Conservation (phyloP, 768 basidiomycete genomes). For the Fistulinella prunicolor region DNA sequence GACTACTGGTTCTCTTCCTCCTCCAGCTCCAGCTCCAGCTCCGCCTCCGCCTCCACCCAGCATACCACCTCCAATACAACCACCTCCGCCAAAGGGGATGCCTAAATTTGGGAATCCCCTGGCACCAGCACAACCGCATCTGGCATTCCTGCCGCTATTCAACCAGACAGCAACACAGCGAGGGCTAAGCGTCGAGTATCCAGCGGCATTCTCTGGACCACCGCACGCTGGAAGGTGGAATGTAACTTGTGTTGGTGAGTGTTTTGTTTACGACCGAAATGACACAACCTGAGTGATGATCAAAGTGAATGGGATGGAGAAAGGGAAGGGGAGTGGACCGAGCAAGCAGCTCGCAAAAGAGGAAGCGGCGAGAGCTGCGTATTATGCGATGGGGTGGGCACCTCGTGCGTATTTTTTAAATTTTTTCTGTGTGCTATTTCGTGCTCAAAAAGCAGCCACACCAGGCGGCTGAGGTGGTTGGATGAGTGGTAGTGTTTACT, state of each 20-base stretch:
- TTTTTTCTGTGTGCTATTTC: not conserved
- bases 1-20: slow-evolving; percentile 7
- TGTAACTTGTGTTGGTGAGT: slow-evolving; percentile 66
- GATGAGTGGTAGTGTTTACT: too few relatives aligned
- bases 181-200: slow-evolving; percentile 58
- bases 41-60: slow-evolving; percentile 27
- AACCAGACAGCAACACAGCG: slow-evolving; percentile 72
- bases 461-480: slow-evolving; percentile 19
- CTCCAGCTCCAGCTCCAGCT: too few relatives aligned
- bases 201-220: slow-evolving; percentile 58
- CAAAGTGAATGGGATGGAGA: slow-evolving; percentile 67
- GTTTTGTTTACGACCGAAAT: not conserved
- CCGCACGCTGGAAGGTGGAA: slow-evolving; percentile 67
- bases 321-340: slow-evolving; percentile 60
- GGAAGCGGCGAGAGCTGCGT: slow-evolving; percentile 69
- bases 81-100: slow-evolving; percentile 34
- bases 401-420: slow-evolving; percentile 31
- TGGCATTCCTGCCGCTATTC: slow-evolving; percentile 69
- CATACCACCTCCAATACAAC: slow-evolving; percentile 33
- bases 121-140: slow-evolving; percentile 58
- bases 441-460: not conserved
- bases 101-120: slow-evolving; percentile 49
- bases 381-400: slow-evolving; percentile 75
- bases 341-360: slow-evolving; percentile 79
- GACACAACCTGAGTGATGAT: slow-evolving; percentile 3